These are phyloP conservation scores for Ascocoryne sarcoides DNA, from an alignment of 2,329 filamentous ascomycete species.

Conservation along the genomic window DNA sequence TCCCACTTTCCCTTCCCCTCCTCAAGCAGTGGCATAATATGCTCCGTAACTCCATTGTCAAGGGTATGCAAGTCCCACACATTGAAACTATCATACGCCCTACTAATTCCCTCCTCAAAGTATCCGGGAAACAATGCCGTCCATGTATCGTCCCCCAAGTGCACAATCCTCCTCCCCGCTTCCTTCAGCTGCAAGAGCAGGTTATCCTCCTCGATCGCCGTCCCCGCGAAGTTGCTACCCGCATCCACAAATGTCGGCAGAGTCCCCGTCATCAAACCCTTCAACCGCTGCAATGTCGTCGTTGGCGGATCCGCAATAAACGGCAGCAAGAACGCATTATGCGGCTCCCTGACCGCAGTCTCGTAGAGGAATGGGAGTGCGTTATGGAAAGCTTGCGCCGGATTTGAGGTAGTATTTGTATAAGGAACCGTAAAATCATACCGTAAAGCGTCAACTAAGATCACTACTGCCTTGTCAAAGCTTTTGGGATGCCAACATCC, in stretches of 20 bases:
- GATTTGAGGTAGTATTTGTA: conserved; percentile 35
- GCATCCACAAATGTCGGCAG: conserved; percentile 90
- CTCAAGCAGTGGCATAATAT: conserved; percentile 75
- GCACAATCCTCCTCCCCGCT: conserved; percentile 70
- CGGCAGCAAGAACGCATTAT: conserved; percentile 80
- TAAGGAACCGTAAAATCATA: conserved; percentile 95
- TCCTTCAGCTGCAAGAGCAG: conserved; percentile 54
- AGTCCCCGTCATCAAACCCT: conserved; percentile 90
- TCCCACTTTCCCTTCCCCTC: conserved; percentile 70
- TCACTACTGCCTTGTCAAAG: conserved; percentile 83
- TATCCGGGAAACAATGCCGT: conserved; percentile 86
- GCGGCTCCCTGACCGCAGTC: conserved; percentile 62
- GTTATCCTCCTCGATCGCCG: conserved; percentile 90
- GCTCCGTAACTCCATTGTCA: conserved; percentile 86
- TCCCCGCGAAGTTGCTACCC: conserved; percentile 91
- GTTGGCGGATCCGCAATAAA: conserved; percentile 98
- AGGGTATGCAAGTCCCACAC: conserved; percentile 97
- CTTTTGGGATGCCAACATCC: conserved; percentile 96
- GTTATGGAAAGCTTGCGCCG: conserved; percentile 65
- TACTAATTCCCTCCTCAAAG: conserved; percentile 79
- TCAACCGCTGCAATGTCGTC: conserved; percentile 82
- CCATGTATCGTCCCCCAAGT: conserved; percentile 98
- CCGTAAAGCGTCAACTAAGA: conserved; percentile 86
- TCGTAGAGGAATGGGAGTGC: conserved; percentile 82
- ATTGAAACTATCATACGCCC: conserved; percentile 92